Base-by-base conservation (phyloP, 352 stramenopile species). In the Peronospora belbahrii region DNA sequence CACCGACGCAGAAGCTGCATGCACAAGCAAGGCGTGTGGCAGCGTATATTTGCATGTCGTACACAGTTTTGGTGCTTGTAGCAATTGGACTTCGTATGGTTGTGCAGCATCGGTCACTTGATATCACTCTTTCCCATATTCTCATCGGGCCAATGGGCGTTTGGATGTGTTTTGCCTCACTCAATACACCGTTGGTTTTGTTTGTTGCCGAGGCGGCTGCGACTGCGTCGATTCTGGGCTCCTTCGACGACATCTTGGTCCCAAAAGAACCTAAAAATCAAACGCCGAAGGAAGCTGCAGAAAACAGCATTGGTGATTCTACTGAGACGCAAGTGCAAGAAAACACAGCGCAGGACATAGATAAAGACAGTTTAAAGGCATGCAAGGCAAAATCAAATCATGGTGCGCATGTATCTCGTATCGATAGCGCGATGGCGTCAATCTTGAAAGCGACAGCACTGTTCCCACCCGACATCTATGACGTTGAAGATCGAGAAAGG, bases 121-220 rank as follows among this genome's bases (percentile, higher is more conserved):
- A 85, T 7, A 78, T 61, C 15, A 85, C 78, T 32, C 46, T 90
- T 33, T 76, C 81, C 11, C 79, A 90, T 44, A 57, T 89, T 28
- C 44, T 88, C 13, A 42, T 87, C 0, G 82, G 78, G 2, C 70
- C 77, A 2, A 82, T 88, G 27, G 74, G 71, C n/a, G 66, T 93
- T 20, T 88, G 78, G 70, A 51, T 93, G n/a, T 93, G 82, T 46
- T 93, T 93, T 56, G 76, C 80, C 3, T 93, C 78, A 41, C 61
- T 93, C 2, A 84, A 90, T 46, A 88, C 79, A 15, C 79, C 82
- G 18, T 58, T 90, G 39, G 71, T 87, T 46, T 62, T 87, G 14
- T 93, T 90, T 40, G 45, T 93, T 2, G 79, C 73, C 0, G 82
- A 93, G 42, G 77, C 75, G 0, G 72, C 61, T 2, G 82, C 78